These are phyloP conservation scores for Peniophora sp. DNA, from an alignment of 1,284 basidiomycete genomes.

Conservation along the genomic window DNA sequence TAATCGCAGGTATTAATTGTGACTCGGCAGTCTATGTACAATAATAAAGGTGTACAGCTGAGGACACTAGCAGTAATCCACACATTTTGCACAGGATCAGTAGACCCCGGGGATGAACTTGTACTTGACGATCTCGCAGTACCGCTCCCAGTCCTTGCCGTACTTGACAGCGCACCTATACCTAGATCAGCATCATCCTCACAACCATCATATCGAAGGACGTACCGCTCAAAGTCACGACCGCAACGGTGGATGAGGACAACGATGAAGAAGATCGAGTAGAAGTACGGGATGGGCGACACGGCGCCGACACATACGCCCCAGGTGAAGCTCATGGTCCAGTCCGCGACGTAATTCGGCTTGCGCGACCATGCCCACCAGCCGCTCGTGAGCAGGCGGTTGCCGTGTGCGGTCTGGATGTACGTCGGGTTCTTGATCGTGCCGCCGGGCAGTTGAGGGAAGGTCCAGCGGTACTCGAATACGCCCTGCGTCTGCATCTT, in stretches of 20 bases:
- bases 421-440: constrained; percentile 85
- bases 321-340: constrained; percentile 88
- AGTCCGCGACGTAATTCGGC: constrained; percentile 86
- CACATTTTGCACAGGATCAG: constrained; percentile 13
- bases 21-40: no score
- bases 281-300: constrained; percentile 91
- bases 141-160: constrained; percentile 91
- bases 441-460: constrained; percentile 89
- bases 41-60: background rate
- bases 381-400: constrained; percentile 78
- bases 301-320: constrained; percentile 79
- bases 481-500: constrained; percentile 95
- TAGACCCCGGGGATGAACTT: constrained; percentile 83
- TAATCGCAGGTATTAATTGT: background rate
- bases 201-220: background rate
- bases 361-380: constrained; percentile 91
- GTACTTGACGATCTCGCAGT: constrained; percentile 80
- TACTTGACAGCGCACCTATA: constrained; percentile 84
- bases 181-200: constrained; percentile 6
- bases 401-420: constrained; percentile 91
- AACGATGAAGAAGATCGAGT: constrained; percentile 87
- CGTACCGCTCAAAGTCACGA: constrained; percentile 85
- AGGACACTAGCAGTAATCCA: background rate
- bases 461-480: constrained; percentile 79
- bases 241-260: constrained; percentile 85